phyloP scores from a whole-genome alignment of 2,329 filamentous ascomycete species.

The Aulographum hederae region DNA sequence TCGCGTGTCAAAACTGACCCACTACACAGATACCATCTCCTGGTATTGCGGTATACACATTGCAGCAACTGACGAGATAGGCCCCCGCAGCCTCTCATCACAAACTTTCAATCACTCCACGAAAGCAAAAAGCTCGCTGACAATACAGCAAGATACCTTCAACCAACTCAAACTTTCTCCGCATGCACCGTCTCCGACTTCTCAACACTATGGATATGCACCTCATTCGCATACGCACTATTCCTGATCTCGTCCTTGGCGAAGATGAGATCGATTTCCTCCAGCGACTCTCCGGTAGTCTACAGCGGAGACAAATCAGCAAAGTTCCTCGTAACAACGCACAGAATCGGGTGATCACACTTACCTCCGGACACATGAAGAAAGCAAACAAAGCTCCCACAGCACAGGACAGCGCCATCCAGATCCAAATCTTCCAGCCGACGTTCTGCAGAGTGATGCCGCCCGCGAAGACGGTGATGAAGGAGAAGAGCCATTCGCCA shows the following conservation, averaged over 20 bases:
- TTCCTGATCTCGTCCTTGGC: neutral
- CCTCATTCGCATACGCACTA: no score
- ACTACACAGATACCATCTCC: no score
- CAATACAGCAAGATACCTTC: no score
- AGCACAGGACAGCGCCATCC: constrained; percentile 16
- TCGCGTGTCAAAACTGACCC: no score
- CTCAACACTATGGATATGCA: no score
- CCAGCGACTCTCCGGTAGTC: neutral
- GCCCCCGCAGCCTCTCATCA: no score
- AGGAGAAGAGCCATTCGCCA: constrained; percentile 19
- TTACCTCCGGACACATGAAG: constrained; percentile 7
- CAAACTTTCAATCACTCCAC: no score
- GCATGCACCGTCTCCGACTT: no score
- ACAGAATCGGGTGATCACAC: neutral
- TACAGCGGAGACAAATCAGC: neutral
- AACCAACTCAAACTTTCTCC: no score
- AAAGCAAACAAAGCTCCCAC: constrained; percentile 10
- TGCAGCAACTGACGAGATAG: no score
- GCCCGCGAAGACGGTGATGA: constrained; percentile 17
- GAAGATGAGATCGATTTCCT: constrained; percentile 1
- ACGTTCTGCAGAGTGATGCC: constrained; percentile 15
- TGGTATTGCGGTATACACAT: no score
- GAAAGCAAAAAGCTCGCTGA: no score
- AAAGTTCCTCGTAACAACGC: neutral
- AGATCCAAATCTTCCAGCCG: constrained; percentile 20